Conservation (phyloP, 176 grass and related monocot genomes). For the Triticum aestivum region IWGSC_CS_RefSeq_v2.1 NC_057794.1:486933461-486933960, state of each 20-base stretch:
- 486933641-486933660: slow-evolving; percentile 32
- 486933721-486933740: slow-evolving; percentile 26
- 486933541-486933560: slow-evolving; percentile 33
- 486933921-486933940: neutral
- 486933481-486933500: neutral
- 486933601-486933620: slow-evolving; percentile 11
- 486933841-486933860: slow-evolving; percentile 12
- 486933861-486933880: neutral
- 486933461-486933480: neutral
- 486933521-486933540: neutral
- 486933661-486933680: neutral
- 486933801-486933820: neutral
- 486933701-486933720: neutral
- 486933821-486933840: slow-evolving; percentile 10
- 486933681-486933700: slow-evolving; percentile 15
- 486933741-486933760: slow-evolving; percentile 33
- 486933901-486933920: neutral
- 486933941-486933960: neutral
- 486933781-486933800: neutral
- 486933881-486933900: slow-evolving; percentile 14
- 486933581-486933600: slow-evolving; percentile 39
- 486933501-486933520: neutral
- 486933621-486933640: slow-evolving; percentile 27
- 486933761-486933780: slow-evolving; percentile 46
- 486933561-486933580: slow-evolving; percentile 9